phyloP scores from a whole-genome alignment of 352 stramenopile genomes.

The Globisporangium alternatum region DNA sequence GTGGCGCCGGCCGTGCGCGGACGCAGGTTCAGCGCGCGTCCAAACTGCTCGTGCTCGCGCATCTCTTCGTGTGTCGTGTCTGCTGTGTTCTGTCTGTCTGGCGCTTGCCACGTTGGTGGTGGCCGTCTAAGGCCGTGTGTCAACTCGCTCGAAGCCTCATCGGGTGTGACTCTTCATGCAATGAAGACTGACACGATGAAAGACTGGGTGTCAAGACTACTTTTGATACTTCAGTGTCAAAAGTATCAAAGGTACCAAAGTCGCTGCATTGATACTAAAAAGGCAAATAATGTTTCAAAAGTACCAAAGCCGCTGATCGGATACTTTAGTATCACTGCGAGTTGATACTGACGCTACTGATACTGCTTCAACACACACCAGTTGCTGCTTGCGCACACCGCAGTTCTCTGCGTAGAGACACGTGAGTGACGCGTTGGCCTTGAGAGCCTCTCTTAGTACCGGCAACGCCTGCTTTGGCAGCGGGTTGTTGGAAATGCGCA shows the following conservation, averaged over 20 bases:
- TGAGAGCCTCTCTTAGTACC: constrained; percentile 25
- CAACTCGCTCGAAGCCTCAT: neutral
- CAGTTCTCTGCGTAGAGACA: constrained; percentile 29
- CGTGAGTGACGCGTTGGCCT: constrained; percentile 37
- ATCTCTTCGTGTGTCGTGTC: constrained; percentile 5
- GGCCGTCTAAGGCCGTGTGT: neutral
- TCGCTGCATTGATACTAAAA: neutral
- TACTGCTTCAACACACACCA: neutral
- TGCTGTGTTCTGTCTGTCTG: neutral
- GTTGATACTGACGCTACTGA: neutral
- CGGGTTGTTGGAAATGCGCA: constrained; percentile 39
- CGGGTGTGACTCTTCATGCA: constrained; percentile 1
- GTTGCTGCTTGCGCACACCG: constrained; percentile 18
- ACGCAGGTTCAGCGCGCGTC: constrained; percentile 43
- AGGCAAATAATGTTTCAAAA: neutral
- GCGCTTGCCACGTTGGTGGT: neutral
- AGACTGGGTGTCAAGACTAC: no score
- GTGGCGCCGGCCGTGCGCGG: constrained; percentile 39
- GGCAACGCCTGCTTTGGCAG: constrained; percentile 20
- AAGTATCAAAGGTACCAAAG: constrained; percentile 2
- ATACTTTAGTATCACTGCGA: neutral
- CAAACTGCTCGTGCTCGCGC: constrained; percentile 49
- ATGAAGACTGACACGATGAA: neutral
- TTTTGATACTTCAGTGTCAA: neutral
- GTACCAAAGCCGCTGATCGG: neutral